These are phyloP conservation scores for Phaseolus lunatus DNA, from an alignment of 306 rosid species.

Conservation along the genomic window DNA sequence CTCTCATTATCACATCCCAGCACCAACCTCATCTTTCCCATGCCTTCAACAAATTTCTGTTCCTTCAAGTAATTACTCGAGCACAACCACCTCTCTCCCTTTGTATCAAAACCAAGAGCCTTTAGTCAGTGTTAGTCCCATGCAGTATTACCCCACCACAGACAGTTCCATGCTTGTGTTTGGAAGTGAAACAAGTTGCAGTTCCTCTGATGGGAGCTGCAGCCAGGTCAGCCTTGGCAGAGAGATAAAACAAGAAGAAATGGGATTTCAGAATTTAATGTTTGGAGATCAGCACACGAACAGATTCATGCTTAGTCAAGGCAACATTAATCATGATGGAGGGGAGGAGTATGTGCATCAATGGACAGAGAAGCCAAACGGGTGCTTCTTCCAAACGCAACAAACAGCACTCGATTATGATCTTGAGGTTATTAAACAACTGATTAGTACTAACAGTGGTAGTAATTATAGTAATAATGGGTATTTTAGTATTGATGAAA, in stretches of 20 bases:
- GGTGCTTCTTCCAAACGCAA: conserved; percentile 45
- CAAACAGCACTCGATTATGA: conserved; percentile 56
- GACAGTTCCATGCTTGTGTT: conserved; percentile 55
- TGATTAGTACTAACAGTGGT: conserved; percentile 40
- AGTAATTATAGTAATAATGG: conserved; percentile 31
- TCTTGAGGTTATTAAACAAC: conserved; percentile 63
- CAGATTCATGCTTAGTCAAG: conserved; percentile 46
- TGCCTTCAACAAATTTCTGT: conserved; percentile 42
- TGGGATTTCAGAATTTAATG: conserved; percentile 48
- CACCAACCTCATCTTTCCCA: conserved; percentile 46
- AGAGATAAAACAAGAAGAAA: conserved; percentile 61
- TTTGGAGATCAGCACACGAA: conserved; percentile 45
- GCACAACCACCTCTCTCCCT: conserved; percentile 40
- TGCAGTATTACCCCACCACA: conserved; percentile 47
- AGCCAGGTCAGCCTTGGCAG: conserved; percentile 53
- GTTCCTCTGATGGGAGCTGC: conserved; percentile 80
- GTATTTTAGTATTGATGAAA: conserved; percentile 57
- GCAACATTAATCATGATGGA: conserved; percentile 14
- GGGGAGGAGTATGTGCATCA: conserved; percentile 35
- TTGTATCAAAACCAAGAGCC: conserved; percentile 57
- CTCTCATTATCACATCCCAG: conserved; percentile 40
- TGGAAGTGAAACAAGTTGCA: conserved; percentile 79
- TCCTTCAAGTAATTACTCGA: conserved; percentile 41
- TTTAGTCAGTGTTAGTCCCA: conserved; percentile 43
- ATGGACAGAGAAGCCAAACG: conserved; percentile 52